Evolutionary conservation across 2,329 filamentous ascomycete species (phyloP).

Genomic region (Phialemonium atrogriseum): DNA sequence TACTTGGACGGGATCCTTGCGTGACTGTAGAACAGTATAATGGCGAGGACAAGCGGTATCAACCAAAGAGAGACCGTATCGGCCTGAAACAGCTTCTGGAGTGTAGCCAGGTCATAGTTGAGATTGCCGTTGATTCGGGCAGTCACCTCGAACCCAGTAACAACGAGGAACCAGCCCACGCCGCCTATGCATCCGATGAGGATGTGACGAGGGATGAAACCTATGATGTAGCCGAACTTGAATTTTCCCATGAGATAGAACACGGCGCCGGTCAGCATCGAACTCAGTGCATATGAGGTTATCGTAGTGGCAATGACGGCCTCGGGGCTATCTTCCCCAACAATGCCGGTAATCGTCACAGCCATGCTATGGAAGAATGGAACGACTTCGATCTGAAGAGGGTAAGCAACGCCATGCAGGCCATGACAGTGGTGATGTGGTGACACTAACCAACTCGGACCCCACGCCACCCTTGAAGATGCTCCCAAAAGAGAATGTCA

Average conservation of each 20-base stretch:
- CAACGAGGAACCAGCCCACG: conserved; percentile 88
- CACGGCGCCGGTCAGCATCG: conserved; percentile 80
- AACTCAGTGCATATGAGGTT: conserved; percentile 81
- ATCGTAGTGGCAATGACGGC: conserved; percentile 93
- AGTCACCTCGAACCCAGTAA: conserved; percentile 89
- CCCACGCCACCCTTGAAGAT: conserved; percentile 87
- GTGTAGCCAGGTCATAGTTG: conserved; percentile 68
- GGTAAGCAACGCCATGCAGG: conserved; percentile 4
- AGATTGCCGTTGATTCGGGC: conserved; percentile 80
- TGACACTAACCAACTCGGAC: conserved; percentile 68
- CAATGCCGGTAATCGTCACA: conserved; percentile 67
- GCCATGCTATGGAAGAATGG: conserved; percentile 99
- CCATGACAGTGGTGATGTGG: conserved; percentile 8
- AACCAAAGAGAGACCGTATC: conserved; percentile 79
- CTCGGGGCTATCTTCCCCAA: conserved; percentile 74
- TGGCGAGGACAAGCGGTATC: conserved; percentile 67
- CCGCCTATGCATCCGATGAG: conserved; percentile 95
- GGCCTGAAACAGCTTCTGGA: conserved; percentile 62
- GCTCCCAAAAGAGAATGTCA: conserved; percentile 81
- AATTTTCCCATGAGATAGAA: conserved; percentile 89
- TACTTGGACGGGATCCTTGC: conserved; percentile 72
- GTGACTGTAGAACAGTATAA: conserved; percentile 69
- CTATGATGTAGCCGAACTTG: conserved; percentile 83
- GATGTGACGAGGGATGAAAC: conserved; percentile 95
- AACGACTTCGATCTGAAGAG: conserved; percentile 76